Evolutionary conservation across 2,329 filamentous ascomycete species (phyloP).

Genomic region (Bipolaris bicolor): DNA sequence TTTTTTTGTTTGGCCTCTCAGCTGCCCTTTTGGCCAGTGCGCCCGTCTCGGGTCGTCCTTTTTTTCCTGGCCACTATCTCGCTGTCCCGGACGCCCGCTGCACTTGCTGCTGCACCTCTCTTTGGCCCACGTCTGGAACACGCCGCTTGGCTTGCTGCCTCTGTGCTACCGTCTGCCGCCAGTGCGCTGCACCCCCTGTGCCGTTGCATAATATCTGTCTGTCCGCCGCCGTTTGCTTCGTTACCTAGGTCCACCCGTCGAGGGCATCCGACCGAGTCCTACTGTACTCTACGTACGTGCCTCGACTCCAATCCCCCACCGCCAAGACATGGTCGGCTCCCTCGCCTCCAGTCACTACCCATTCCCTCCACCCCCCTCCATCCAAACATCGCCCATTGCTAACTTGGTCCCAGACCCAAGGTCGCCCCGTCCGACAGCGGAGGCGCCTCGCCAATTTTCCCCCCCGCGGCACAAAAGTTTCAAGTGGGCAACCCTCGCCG

Average conservation of each 20-base stretch:
- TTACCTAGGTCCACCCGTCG: conserved; percentile 41
- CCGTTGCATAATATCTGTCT: conserved; percentile 45
- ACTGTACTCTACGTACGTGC: conserved; percentile 19
- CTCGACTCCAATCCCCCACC: conserved; percentile 24
- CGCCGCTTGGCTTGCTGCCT: conserved; percentile 35
- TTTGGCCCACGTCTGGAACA: conserved; percentile 31
- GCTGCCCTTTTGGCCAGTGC: conserved; percentile 31
- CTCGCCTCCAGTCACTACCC: conserved; percentile 10
- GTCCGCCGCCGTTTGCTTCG: conserved; percentile 31
- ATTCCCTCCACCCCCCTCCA: conserved; percentile 6
- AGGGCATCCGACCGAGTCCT: conserved; percentile 33
- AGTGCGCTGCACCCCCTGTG: conserved; percentile 39
- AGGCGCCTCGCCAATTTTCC: conserved; percentile 27
- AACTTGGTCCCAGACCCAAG: conserved; percentile 29
- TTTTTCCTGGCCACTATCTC: conserved; percentile 33
- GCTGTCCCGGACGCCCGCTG: conserved; percentile 25
- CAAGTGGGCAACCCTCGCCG: conserved; percentile 19
- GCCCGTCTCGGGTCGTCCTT: conserved; percentile 22
- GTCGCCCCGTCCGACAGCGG: conserved; percentile 30
- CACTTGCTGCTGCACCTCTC: conserved; percentile 37
- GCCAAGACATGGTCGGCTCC: conserved; percentile 19
- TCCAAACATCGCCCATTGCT: conserved; percentile 18
- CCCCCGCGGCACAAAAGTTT: conserved; percentile 23
- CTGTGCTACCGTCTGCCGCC: conserved; percentile 27
- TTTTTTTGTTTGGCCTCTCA: conserved; percentile 21